Conservation (phyloP, 495 filamentous ascomycete genomes). For the Cercophora sp. region DNA sequence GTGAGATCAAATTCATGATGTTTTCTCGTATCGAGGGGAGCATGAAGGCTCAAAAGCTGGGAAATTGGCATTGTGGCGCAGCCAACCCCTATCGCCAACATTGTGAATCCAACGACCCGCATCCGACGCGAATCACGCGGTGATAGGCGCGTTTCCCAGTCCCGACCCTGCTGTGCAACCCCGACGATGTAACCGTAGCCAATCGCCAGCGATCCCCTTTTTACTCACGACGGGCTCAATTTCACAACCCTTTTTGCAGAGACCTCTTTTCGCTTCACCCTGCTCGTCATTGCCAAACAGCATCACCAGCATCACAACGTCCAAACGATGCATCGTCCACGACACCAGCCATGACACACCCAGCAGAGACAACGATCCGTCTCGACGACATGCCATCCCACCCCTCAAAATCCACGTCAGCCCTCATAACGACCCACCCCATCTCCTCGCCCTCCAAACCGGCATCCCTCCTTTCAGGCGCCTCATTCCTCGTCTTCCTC, state of each 20-base stretch:
- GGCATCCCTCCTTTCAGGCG: background rate
- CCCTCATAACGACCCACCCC: background rate
- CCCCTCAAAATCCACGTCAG: background rate
- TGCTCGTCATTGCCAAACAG: too few relatives aligned
- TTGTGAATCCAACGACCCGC: background rate
- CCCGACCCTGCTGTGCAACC: background rate
- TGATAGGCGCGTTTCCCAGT: background rate
- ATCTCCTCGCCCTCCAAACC: background rate
- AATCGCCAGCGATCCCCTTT: too few relatives aligned
- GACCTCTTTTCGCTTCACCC: too few relatives aligned
- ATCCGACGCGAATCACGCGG: background rate
- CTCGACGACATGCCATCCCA: background rate
- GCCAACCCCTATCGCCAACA: background rate
- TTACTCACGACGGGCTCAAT: too few relatives aligned
- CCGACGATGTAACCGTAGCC: too few relatives aligned
- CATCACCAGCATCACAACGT: background rate
- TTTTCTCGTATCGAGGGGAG: too few relatives aligned
- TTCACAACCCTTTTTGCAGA: too few relatives aligned
- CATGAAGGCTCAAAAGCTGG: background rate
- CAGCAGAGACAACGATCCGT: background rate
- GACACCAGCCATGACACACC: background rate
- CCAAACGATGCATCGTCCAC: background rate
- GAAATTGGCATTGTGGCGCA: slow-evolving; percentile 3
- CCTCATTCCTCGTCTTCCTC: background rate
- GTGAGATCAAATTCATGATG: too few relatives aligned